These are phyloP conservation scores for Phanerochaete carnosa DNA, from an alignment of 768 basidiomycete genomes.

Conservation along the genomic window DNA sequence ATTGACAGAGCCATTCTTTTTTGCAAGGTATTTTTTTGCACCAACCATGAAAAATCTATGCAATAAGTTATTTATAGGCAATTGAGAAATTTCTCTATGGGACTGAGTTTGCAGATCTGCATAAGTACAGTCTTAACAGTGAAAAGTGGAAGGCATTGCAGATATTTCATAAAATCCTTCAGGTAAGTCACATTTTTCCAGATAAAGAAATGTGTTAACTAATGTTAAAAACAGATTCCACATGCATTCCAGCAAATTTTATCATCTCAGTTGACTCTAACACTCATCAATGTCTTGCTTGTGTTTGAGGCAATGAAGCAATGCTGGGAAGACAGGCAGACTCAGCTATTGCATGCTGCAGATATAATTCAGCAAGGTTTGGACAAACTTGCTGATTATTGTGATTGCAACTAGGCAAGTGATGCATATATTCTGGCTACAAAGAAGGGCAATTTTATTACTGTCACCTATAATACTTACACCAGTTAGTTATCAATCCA, in stretches of 20 bases:
- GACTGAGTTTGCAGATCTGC: slow-evolving; percentile 8
- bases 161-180: background rate
- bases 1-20: slow-evolving; percentile 25
- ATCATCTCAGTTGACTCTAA: slow-evolving; percentile 27
- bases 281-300: slow-evolving; percentile 7
- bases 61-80: background rate
- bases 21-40: slow-evolving; percentile 14
- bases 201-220: background rate
- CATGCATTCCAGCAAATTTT: slow-evolving; percentile 26
- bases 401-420: background rate
- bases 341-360: background rate
- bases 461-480: background rate
- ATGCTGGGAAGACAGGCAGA: background rate
- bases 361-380: slow-evolving; percentile 5
- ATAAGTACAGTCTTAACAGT: slow-evolving; percentile 10
- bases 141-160: slow-evolving; percentile 17
- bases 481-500: slow-evolving; percentile 1
- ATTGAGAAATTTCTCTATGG: background rate
- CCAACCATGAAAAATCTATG: background rate
- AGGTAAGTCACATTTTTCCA: slow-evolving; percentile 19
- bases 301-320: slow-evolving; percentile 4
- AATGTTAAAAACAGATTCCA: slow-evolving; percentile 20
- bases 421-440: slow-evolving; percentile 10
- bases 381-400: slow-evolving; percentile 11
- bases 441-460: background rate